Percentiles rank a stretch among this genome's conserved stretches.
Evolutionary conservation across 495 filamentous ascomycete genomes (phyloP).

Genomic region (Xylaria flabelliformis): DNA sequence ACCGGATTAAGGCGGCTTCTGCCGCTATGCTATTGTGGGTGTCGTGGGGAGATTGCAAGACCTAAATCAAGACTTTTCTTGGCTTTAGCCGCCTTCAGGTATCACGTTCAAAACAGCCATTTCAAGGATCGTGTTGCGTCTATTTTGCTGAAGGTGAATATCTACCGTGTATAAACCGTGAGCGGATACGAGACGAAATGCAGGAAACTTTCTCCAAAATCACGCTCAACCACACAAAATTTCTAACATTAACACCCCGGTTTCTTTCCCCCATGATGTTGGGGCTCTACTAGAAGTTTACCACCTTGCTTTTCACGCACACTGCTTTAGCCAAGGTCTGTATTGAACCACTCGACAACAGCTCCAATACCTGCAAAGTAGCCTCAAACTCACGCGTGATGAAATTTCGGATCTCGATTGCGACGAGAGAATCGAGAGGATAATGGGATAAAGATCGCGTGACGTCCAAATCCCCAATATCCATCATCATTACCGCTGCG

Average conservation of each 20-base stretch:
- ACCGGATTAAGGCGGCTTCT: background rate
- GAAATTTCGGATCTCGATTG: constrained; percentile 60
- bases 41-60: background rate
- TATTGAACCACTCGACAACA: constrained; percentile 56
- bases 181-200: background rate
- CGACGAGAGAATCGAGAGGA: constrained; percentile 61
- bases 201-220: background rate
- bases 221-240: background rate
- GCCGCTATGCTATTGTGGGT: background rate
- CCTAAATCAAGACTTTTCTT: no score
- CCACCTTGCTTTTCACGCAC: constrained; percentile 58
- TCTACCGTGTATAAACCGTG: background rate
- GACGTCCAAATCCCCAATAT: constrained; percentile 58
- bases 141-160: background rate
- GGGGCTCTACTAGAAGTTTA: constrained; percentile 38
- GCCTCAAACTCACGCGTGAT: constrained; percentile 57
- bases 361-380: constrained; percentile 61
- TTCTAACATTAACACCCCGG: background rate
- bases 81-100: background rate
- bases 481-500: constrained; percentile 57
- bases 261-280: background rate
- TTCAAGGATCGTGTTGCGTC: background rate
- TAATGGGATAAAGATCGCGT: constrained; percentile 55
- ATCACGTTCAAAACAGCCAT: background rate
- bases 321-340: constrained; percentile 56